These are phyloP conservation scores for Gonapodya prolifera DNA, from an alignment of 192 early-diverging fungal genomes.

Conservation along the genomic window DNA sequence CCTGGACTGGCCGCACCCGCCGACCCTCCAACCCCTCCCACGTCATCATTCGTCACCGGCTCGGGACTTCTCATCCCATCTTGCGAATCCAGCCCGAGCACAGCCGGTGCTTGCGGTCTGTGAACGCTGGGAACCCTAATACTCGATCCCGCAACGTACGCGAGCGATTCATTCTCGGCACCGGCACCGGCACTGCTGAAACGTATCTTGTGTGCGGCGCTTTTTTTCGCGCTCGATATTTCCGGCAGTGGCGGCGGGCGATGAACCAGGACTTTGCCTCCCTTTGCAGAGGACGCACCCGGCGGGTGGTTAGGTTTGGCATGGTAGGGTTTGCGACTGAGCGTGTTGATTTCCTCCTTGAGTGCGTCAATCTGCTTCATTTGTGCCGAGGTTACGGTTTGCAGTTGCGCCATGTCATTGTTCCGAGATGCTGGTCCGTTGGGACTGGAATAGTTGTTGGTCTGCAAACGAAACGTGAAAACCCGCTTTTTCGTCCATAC, in stretches of 20 bases:
- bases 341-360: conserved; percentile 8
- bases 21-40: too few relatives aligned
- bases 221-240: background rate
- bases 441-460: conserved; percentile 10
- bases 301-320: background rate
- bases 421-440: conserved; percentile 33
- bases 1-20: too few relatives aligned
- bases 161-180: background rate
- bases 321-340: background rate
- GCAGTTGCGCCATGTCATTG: conserved; percentile 32
- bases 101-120: background rate
- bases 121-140: background rate
- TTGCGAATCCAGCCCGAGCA: background rate
- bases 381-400: conserved; percentile 32
- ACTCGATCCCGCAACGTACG: background rate
- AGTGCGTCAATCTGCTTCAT: conserved; percentile 35
- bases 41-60: background rate
- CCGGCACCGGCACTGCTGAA: background rate
- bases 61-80: background rate
- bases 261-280: background rate
- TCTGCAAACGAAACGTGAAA: background rate
- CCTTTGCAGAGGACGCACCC: background rate
- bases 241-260: background rate
- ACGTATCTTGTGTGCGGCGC: background rate
- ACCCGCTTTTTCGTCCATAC: background rate